Percentiles rank a stretch among this genome's conserved stretches.
Evolutionary conservation across 1,284 basidiomycete species (phyloP).

Genomic region (Ceraceosorus guamensis): DNA sequence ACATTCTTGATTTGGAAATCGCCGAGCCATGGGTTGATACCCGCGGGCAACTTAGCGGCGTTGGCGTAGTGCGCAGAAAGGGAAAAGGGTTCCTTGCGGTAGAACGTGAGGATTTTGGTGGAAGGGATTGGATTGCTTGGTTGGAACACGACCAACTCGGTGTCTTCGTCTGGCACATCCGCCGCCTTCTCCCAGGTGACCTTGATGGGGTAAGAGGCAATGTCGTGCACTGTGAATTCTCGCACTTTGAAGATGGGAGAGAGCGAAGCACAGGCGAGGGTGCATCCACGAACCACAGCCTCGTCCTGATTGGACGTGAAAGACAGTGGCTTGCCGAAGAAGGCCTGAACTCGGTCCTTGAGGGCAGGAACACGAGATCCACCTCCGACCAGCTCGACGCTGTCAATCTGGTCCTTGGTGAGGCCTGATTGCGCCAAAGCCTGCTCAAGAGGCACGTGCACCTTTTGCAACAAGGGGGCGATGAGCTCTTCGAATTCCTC

Average conservation of each 20-base stretch:
- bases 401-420: conserved; percentile 44
- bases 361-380: conserved; percentile 47
- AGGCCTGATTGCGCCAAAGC: conserved; percentile 43
- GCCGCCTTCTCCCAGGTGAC: conserved; percentile 46
- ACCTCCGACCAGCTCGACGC: conserved; percentile 45
- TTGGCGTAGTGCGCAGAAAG: conserved; percentile 43
- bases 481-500: conserved; percentile 46
- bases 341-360: conserved; percentile 56
- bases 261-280: conserved; percentile 46
- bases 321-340: conserved; percentile 52
- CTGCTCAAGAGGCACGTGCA: conserved; percentile 35
- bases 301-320: conserved; percentile 48
- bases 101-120: conserved; percentile 48
- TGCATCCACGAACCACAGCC: conserved; percentile 44
- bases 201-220: conserved; percentile 47
- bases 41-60: conserved; percentile 32
- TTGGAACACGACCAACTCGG: conserved; percentile 46
- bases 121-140: conserved; percentile 48
- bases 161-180: conserved; percentile 47
- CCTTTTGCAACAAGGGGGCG: conserved; percentile 36
- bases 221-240: conserved; percentile 46
- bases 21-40: conserved; percentile 45
- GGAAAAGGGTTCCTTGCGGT: conserved; percentile 47
- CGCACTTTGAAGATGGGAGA: conserved; percentile 48
- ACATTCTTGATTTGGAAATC: conserved; percentile 44